phyloP scores from a whole-genome alignment of 2,329 filamentous ascomycete species.

The Penicillium frequentans region DNA sequence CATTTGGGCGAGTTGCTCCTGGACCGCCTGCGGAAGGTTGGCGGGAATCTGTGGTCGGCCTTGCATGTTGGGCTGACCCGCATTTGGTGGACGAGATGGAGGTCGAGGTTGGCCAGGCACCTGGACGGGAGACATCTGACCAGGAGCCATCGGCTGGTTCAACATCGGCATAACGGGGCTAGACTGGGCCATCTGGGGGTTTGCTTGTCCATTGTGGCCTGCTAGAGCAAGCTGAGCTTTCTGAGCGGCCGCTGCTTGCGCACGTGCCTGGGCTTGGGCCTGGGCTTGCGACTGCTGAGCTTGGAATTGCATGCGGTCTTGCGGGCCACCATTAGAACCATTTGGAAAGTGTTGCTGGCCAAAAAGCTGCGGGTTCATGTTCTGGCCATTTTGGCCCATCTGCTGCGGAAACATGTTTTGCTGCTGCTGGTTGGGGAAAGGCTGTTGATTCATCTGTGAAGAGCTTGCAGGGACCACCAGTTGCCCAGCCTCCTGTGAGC shows the following conservation, averaged over 20 bases:
- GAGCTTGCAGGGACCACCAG: slow-evolving; percentile 65
- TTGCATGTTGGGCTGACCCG: slow-evolving; percentile 35
- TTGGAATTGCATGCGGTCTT: slow-evolving; percentile 43
- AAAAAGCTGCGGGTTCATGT: slow-evolving; percentile 42
- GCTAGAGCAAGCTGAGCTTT: slow-evolving; percentile 49
- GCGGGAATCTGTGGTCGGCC: slow-evolving; percentile 35
- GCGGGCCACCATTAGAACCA: slow-evolving; percentile 40
- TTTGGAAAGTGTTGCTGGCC: slow-evolving; percentile 45
- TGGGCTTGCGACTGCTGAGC: slow-evolving; percentile 32
- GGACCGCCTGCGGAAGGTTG: slow-evolving; percentile 34
- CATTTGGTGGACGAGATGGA: slow-evolving; percentile 33
- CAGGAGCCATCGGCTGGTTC: slow-evolving; percentile 43
- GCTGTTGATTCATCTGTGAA: slow-evolving; percentile 48
- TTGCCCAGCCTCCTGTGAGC: slow-evolving; percentile 61
- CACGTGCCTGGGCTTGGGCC: slow-evolving; percentile 41
- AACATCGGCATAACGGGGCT: slow-evolving; percentile 44
- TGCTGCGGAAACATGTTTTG: slow-evolving; percentile 46
- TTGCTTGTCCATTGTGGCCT: slow-evolving; percentile 47
- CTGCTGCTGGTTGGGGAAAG: slow-evolving; percentile 42
- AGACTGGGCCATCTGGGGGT: slow-evolving; percentile 41
- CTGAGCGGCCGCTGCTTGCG: slow-evolving; percentile 46
- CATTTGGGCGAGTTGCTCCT: slow-evolving; percentile 38
- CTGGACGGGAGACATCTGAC: slow-evolving; percentile 40
- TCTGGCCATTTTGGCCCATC: slow-evolving; percentile 39
- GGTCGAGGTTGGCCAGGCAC: slow-evolving; percentile 34